These are phyloP conservation scores for Asterophora parasitica DNA, from an alignment of 768 basidiomycete species.

Conservation along the genomic window DNA sequence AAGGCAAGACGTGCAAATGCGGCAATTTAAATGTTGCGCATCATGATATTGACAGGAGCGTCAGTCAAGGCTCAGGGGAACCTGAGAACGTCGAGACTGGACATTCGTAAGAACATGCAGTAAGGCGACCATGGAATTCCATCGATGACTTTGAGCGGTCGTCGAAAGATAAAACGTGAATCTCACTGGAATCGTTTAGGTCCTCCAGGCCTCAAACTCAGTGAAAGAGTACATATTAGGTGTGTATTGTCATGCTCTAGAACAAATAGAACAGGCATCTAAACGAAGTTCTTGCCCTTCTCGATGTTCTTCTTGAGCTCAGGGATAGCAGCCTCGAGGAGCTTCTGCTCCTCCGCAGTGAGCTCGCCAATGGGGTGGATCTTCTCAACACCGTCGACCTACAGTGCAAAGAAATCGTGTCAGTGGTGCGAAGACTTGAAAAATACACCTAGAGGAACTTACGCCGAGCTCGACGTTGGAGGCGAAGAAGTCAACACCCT, in stretches of 20 bases:
- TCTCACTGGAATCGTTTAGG: too few species aligned
- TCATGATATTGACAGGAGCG: too few species aligned
- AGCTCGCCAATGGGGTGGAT: conserved; percentile 82
- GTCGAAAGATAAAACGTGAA: too few species aligned
- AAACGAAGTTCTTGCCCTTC: conserved; percentile 81
- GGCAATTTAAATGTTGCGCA: too few species aligned
- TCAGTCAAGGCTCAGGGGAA: too few species aligned
- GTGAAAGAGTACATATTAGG: conserved; percentile 1
- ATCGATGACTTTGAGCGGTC: too few species aligned
- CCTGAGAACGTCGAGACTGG: too few species aligned
- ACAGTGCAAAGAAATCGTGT: conserved; percentile 9
- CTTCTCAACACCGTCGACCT: conserved; percentile 87
- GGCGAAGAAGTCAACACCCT: conserved; percentile 95
- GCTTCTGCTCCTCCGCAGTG: conserved; percentile 76
- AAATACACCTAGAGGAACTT: conserved; percentile 29
- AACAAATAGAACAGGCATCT: background rate
- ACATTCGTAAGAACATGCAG: too few species aligned
- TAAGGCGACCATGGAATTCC: too few species aligned
- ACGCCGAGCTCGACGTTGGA: conserved; percentile 93
- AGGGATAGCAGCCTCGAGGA: conserved; percentile 83
- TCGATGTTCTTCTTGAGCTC: conserved; percentile 98
- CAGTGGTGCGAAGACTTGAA: background rate
- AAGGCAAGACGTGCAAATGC: too few species aligned
- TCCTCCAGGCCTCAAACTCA: too few species aligned
- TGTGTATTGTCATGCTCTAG: background rate